These are phyloP conservation scores for Fusarium euwallaceae DNA, from an alignment of 2,329 filamentous ascomycete genomes.

Conservation along the genomic window DNA sequence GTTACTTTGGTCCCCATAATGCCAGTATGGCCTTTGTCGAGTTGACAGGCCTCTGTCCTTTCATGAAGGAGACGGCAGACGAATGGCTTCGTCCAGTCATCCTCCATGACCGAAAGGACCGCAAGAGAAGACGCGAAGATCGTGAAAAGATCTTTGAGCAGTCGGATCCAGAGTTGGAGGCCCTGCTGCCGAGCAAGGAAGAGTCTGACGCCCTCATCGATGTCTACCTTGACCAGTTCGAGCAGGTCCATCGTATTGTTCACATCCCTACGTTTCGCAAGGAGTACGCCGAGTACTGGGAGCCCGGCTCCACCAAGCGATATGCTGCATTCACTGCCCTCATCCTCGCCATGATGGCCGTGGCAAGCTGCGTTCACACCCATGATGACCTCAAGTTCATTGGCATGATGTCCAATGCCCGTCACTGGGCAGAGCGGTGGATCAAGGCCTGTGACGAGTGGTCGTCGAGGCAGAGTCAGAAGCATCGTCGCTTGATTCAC, in stretches of 20 bases:
- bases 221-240: conserved; percentile 67
- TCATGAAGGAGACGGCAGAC: conserved; percentile 73
- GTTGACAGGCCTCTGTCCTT: conserved; percentile 68
- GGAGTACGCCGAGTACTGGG: conserved; percentile 70
- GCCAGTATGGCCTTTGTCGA: conserved; percentile 72
- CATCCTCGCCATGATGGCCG: conserved; percentile 70
- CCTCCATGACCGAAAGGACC: conserved; percentile 68
- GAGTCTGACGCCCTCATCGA: conserved; percentile 63
- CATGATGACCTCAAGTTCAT: conserved; percentile 67
- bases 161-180: conserved; percentile 64
- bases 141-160: conserved; percentile 63
- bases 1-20: conserved; percentile 72
- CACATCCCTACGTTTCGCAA: conserved; percentile 71
- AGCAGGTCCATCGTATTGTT: conserved; percentile 69
- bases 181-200: conserved; percentile 61
- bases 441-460: conserved; percentile 68
- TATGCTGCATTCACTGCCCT: conserved; percentile 69
- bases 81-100: conserved; percentile 72
- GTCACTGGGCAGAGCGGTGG: conserved; percentile 68
- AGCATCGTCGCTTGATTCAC: conserved; percentile 71
- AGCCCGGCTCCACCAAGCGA: conserved; percentile 56
- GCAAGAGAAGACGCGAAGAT: conserved; percentile 65
- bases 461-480: conserved; percentile 69
- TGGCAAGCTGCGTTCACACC: conserved; percentile 69
- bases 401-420: conserved; percentile 69